Evolutionary conservation across 2,329 filamentous ascomycete species (phyloP).

Genomic region (Fusarium decemcellulare): DNA sequence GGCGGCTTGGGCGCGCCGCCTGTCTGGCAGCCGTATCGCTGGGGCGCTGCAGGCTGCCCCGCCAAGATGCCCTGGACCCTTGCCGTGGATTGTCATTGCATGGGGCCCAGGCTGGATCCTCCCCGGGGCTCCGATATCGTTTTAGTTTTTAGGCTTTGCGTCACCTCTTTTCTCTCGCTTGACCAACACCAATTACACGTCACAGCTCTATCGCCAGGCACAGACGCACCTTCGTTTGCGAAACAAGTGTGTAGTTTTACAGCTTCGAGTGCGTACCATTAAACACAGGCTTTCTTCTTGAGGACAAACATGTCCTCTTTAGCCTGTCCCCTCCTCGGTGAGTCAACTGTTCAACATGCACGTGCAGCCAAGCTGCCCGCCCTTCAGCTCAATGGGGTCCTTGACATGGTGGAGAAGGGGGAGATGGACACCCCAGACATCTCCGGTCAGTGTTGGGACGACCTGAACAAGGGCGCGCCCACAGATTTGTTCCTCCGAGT

Average conservation of each 20-base stretch:
- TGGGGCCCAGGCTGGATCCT: not conserved
- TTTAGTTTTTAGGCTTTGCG: conserved; percentile 12
- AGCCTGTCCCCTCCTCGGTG: not conserved
- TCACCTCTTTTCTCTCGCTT: conserved; percentile 10
- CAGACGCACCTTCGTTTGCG: no score
- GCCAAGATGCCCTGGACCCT: conserved; percentile 36
- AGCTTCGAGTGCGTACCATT: no score
- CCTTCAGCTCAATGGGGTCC: conserved; percentile 18
- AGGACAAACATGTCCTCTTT: not conserved
- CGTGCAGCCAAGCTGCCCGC: not conserved
- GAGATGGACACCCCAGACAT: conserved; percentile 11
- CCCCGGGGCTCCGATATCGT: conserved; percentile 40
- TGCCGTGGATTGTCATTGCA: conserved; percentile 15
- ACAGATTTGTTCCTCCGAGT: conserved; percentile 24
- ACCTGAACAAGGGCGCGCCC: conserved; percentile 7
- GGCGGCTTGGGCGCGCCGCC: conserved; percentile 32
- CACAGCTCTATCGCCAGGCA: not conserved
- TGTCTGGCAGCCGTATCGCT: not conserved
- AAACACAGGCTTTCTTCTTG: no score
- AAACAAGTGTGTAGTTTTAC: no score
- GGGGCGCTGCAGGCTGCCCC: conserved; percentile 20
- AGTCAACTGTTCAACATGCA: not conserved
- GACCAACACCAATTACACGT: conserved; percentile 38
- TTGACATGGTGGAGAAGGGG: not conserved
- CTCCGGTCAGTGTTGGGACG: conserved; percentile 32